These are phyloP conservation scores for Rheum nobile DNA, from an alignment of 148 eudicot species.

Conservation along the genomic window DNA sequence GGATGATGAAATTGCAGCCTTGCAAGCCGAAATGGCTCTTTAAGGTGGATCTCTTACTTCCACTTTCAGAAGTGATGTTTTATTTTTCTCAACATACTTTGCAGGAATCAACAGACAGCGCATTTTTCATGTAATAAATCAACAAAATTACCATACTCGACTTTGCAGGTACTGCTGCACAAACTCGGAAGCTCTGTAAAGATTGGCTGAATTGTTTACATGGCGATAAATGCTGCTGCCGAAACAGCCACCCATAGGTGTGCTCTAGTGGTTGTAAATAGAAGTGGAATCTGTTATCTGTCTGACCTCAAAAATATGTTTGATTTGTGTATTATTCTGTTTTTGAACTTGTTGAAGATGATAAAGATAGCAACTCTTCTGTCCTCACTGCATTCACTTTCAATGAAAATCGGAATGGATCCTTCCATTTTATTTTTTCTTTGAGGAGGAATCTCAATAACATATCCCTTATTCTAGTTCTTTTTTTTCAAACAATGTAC, in stretches of 20 bases:
- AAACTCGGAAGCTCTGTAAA: not conserved
- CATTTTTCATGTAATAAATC: not conserved
- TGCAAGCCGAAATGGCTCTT: slow-evolving; percentile 70
- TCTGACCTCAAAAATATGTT: not conserved
- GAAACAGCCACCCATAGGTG: not conserved
- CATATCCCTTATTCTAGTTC: no score
- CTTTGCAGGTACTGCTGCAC: not conserved
- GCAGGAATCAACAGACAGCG: not conserved
- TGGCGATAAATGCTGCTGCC: not conserved
- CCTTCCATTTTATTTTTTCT: no score
- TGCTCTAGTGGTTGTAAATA: slow-evolving; percentile 1
- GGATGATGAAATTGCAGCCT: slow-evolving; percentile 60
- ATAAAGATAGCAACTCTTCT: not conserved
- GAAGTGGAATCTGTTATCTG: not conserved
- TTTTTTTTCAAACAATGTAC: no score
- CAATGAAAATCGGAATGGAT: no score
- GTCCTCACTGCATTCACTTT: not conserved
- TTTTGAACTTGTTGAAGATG: not conserved
- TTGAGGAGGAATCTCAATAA: no score
- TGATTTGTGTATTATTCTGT: not conserved
- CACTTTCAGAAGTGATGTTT: not conserved
- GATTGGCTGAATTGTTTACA: not conserved
- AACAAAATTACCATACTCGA: not conserved
- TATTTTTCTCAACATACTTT: not conserved
- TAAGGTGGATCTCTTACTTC: slow-evolving; percentile 13